phyloP scores from a whole-genome alignment of 768 basidiomycete genomes.

The Termitomyces sp. region DNA sequence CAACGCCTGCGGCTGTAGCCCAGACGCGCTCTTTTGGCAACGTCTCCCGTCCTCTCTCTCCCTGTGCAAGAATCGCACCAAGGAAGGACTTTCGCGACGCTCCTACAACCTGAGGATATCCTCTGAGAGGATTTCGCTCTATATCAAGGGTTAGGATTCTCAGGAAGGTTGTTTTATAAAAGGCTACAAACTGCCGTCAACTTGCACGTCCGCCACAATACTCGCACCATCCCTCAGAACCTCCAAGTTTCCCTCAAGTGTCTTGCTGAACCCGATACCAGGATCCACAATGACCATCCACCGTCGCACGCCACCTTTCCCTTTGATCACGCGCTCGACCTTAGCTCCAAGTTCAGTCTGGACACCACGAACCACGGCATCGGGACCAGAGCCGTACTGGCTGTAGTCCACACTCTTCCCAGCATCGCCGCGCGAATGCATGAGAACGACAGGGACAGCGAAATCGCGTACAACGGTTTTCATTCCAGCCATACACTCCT shows the following conservation, averaged over 20 bases:
- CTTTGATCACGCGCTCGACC: conserved; percentile 58
- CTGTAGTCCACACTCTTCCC: conserved; percentile 65
- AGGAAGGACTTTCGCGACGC: conserved; percentile 83
- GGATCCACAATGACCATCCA: conserved; percentile 93
- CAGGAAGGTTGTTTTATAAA: not conserved
- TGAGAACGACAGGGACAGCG: conserved; percentile 79
- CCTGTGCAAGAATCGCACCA: conserved; percentile 52
- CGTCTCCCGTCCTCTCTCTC: conserved; percentile 48
- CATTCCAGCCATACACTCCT: conserved; percentile 52
- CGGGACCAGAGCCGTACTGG: conserved; percentile 32
- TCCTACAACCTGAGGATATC: conserved; percentile 70
- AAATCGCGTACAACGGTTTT: conserved; percentile 55
- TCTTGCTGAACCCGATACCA: conserved; percentile 93
- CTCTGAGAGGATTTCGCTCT: conserved; percentile 43
- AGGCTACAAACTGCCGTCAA: conserved; percentile 24
- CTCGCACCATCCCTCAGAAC: conserved; percentile 49
- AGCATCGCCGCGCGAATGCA: conserved; percentile 92
- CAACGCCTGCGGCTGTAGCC: conserved; percentile 76
- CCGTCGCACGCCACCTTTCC: conserved; percentile 65
- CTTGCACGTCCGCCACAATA: conserved; percentile 36
- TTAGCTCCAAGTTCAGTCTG: conserved; percentile 65
- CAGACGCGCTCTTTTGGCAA: conserved; percentile 61
- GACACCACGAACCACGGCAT: conserved; percentile 61
- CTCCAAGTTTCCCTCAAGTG: conserved; percentile 64
- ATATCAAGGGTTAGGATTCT: conserved; percentile 1